phyloP scores from a whole-genome alignment of 495 filamentous ascomycete species.

The Gamarada debralockiae region DNA sequence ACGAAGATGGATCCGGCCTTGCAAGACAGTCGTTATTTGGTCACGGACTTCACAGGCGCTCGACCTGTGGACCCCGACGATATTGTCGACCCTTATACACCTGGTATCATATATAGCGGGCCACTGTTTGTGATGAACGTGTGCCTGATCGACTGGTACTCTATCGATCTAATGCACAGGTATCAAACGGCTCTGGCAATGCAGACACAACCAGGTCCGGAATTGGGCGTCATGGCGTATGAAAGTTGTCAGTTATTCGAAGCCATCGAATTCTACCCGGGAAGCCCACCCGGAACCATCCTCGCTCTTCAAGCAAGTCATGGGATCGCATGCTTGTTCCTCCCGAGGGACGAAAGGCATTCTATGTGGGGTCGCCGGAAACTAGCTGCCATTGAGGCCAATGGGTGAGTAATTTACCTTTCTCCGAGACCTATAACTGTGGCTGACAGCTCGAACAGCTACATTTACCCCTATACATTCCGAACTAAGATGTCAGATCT shows the following conservation, averaged over 20 bases:
- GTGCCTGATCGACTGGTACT: slow-evolving; percentile 71
- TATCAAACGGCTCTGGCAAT: slow-evolving; percentile 59
- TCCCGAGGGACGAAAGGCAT: slow-evolving; percentile 68
- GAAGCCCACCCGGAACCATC: slow-evolving; percentile 62
- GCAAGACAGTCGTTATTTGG: slow-evolving; percentile 50
- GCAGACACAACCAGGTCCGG: slow-evolving; percentile 44
- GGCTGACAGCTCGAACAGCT: slow-evolving; percentile 45
- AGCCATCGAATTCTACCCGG: slow-evolving; percentile 67
- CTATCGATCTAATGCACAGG: slow-evolving; percentile 74
- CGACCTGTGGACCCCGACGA: slow-evolving; percentile 52
- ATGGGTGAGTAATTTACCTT: slow-evolving; percentile 63
- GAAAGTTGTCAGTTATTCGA: slow-evolving; percentile 74
- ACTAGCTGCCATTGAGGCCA: slow-evolving; percentile 70
- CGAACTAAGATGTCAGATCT: slow-evolving; percentile 67
- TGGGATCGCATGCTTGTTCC: slow-evolving; percentile 70
- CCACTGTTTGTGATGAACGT: slow-evolving; percentile 69
- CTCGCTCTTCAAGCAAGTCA: slow-evolving; percentile 73
- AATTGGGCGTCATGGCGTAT: slow-evolving; percentile 58
- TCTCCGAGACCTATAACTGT: background rate
- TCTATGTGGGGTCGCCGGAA: slow-evolving; percentile 82
- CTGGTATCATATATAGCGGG: slow-evolving; percentile 61
- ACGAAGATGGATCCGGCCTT: slow-evolving; percentile 54
- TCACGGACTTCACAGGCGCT: slow-evolving; percentile 53
- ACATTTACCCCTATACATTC: slow-evolving; percentile 73
- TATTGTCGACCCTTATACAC: slow-evolving; percentile 68